Conservation (phyloP, 225 moss, liverwort and hornwort species). For the Lunularia cruciata region DNA sequence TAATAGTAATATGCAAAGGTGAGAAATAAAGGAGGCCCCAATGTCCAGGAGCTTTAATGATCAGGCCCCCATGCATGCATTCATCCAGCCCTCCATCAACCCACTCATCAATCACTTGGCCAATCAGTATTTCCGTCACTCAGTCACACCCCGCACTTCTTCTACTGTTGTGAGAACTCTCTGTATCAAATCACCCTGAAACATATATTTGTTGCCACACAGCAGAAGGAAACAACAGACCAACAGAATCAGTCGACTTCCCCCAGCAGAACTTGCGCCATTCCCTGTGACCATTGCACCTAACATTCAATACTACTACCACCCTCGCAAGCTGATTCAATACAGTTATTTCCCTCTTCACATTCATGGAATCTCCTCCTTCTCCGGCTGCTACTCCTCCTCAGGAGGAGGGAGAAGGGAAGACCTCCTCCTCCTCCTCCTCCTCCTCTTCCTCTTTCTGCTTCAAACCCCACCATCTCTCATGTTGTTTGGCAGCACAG, state of each 20-base stretch:
- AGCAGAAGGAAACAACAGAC: not conserved
- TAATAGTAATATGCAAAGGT: not conserved
- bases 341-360: too few relatives aligned
- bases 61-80: not conserved
- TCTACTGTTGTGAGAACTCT: not conserved
- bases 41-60: not conserved
- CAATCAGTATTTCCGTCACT: not conserved
- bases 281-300: not conserved
- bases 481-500: not conserved
- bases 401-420: too few relatives aligned
- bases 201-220: not conserved
- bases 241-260: too few relatives aligned
- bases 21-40: conserved; percentile 4
- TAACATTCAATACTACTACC: not conserved
- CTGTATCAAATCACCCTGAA: too few relatives aligned
- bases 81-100: not conserved
- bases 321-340: too few relatives aligned
- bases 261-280: not conserved
- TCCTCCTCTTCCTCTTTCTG: not conserved
- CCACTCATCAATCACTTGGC: conserved; percentile 8
- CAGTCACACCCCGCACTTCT: not conserved
- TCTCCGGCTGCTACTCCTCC: not conserved
- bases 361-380: not conserved
- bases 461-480: too few relatives aligned
- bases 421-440: not conserved